phyloP scores from a whole-genome alignment of 73 alveolate species.

The Paramecium octaurelia region DNA sequence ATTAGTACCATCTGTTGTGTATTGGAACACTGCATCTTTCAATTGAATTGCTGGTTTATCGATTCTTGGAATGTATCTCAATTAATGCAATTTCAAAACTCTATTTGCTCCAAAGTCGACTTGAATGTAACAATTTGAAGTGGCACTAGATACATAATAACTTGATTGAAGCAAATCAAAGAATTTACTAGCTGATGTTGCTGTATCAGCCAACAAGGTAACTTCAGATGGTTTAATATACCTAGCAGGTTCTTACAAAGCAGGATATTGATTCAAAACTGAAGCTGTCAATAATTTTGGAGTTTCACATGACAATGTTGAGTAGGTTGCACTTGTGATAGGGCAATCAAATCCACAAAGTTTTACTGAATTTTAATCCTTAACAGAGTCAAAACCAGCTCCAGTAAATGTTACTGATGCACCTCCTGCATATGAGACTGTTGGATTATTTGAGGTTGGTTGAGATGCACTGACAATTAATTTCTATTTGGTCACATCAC shows the following conservation, averaged over 20 bases:
- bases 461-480: background rate
- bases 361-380: background rate
- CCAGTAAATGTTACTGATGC: slow-evolving; percentile 5
- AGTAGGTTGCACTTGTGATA: background rate
- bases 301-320: background rate
- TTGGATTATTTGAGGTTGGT: background rate
- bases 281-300: background rate
- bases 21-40: slow-evolving; percentile 40
- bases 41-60: slow-evolving; percentile 27
- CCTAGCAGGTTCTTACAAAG: background rate
- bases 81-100: background rate
- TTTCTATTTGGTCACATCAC: background rate
- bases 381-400: background rate
- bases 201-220: background rate
- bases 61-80: slow-evolving; percentile 38
- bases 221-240: background rate
- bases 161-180: background rate
- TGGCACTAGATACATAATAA: background rate
- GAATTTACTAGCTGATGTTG: background rate
- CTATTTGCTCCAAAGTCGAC: background rate
- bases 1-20: slow-evolving; percentile 53
- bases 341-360: slow-evolving; percentile 36
- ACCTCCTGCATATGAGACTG: slow-evolving; percentile 35
- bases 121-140: background rate
- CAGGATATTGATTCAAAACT: background rate